Evolutionary conservation across 306 rosid genomes (phyloP).

Genomic region (Cicer arietinum): DNA sequence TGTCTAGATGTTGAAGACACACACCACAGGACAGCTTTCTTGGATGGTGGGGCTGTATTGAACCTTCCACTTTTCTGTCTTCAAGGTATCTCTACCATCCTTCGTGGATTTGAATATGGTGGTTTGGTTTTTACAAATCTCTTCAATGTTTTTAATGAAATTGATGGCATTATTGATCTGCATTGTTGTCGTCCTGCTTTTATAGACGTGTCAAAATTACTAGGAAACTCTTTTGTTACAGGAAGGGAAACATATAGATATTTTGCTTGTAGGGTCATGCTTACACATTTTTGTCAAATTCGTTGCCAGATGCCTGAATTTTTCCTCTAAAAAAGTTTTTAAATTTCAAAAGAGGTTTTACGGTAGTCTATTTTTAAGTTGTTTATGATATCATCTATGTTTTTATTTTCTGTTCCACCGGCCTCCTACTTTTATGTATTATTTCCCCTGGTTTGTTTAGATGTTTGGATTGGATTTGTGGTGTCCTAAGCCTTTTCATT

Average conservation of each 20-base stretch:
- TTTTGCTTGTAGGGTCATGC: not conserved
- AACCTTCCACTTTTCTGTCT: constrained; percentile 82
- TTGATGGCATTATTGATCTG: not conserved
- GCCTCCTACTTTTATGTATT: not conserved
- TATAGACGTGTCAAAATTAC: constrained; percentile 1
- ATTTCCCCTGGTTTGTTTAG: constrained; percentile 12
- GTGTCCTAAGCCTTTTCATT: constrained; percentile 18
- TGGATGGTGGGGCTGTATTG: constrained; percentile 78
- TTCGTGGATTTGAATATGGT: constrained; percentile 15
- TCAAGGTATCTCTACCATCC: constrained; percentile 52
- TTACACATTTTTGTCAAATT: not conserved
- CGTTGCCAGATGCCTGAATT: not conserved
- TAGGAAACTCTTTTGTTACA: not conserved
- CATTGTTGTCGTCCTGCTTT: not conserved
- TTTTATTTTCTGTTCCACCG: not conserved
- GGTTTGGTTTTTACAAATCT: not conserved
- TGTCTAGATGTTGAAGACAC: constrained; percentile 88
- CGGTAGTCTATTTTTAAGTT: not conserved
- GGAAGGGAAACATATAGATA: not conserved
- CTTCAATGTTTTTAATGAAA: not conserved
- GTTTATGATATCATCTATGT: not conserved
- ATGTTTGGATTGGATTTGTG: constrained; percentile 21
- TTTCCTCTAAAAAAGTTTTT: constrained; percentile 10
- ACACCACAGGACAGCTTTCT: constrained; percentile 70
- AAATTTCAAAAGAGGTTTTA: not conserved